Percentiles rank a stretch among this genome's conserved stretches.
These are phyloP conservation scores for Diutina catenulata DNA, from an alignment of 1,139 yeast species.

Conservation along the genomic window DNA sequence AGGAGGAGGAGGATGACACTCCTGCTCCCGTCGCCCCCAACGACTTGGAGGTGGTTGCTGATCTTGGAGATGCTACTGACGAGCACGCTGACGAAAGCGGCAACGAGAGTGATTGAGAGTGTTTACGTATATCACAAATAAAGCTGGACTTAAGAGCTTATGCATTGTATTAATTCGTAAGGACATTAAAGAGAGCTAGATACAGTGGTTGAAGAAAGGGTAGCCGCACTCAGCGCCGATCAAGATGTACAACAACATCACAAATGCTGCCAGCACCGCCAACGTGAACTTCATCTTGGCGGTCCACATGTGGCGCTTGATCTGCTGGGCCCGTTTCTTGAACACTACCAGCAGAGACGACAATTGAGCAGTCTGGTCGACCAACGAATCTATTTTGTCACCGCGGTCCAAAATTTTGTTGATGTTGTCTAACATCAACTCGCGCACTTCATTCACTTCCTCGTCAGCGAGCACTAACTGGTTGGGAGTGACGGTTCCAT, in stretches of 20 bases:
- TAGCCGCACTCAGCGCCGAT: conserved; percentile 42
- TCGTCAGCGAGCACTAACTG: conserved; percentile 31
- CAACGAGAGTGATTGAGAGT: conserved; percentile 3
- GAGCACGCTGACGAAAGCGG: conserved; percentile 7
- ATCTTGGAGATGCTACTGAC: conserved; percentile 6
- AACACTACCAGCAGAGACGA: conserved; percentile 61
- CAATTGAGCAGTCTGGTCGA: conserved; percentile 70
- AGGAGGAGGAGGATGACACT: conserved; percentile 6
- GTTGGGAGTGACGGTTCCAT: conserved; percentile 21
- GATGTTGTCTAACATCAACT: conserved; percentile 58
- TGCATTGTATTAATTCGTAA: not conserved
- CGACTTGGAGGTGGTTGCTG: conserved; percentile 8
- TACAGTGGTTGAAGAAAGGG: conserved; percentile 28
- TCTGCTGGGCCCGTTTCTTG: conserved; percentile 55
- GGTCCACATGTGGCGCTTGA: conserved; percentile 62
- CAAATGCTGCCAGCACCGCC: conserved; percentile 13
- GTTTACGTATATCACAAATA: conserved; percentile 5
- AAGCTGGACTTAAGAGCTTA: conserved; percentile 6
- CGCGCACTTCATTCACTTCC: conserved; percentile 42
- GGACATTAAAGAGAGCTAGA: no score
- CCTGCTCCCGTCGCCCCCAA: conserved; percentile 8
- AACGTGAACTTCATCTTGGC: conserved; percentile 35
- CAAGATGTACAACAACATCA: conserved; percentile 24
- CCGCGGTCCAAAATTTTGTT: conserved; percentile 67
- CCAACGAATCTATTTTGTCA: conserved; percentile 62